Evolutionary conservation across 345 rosid species (phyloP), one percentile per base, ranked within the genome.

Genomic region (Dovyalis caffra): DNA sequence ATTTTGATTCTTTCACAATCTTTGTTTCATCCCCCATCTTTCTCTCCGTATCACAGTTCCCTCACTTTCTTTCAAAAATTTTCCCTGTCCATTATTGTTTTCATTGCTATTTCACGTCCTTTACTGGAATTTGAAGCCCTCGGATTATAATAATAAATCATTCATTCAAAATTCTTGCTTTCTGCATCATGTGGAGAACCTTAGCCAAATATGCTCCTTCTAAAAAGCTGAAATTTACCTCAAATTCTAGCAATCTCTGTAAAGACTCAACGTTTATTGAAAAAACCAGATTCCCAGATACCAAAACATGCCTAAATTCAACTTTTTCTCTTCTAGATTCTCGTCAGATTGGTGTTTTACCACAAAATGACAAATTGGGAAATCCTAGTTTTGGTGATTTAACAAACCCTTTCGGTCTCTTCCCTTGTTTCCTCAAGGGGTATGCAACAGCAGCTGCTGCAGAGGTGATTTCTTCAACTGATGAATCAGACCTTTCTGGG

Each of bases 401-500:
- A 3, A 61, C 72, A 56, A 75, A 43, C 33, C 32, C 67, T 53
- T 66, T 76, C 29, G 76, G 74, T 6, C 35, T 70, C 68, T 70
- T 84, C 35, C 33, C 69, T 45, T 64, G 25, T 10, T 25, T 60
- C 62, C n/a, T 68, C 38, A 86, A 82, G 60, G 83, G 85, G 14
- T 86, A 83, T 66, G 95, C 88, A 0, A 83, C 87, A 45, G 84
- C 83, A 16, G 79, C 83, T 15, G 79, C 87, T 62, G 97, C 97
- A 1, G 85, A 91, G 81, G 90, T 88, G 15, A 68, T 88, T 68
- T 80, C 82, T 74, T 89, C 94, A 0, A 86, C 87, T 18, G 92
- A 85, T 8, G 97, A 94, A 66, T 90, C 91, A 47, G 93, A 92
- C 33, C 80, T 88, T 14, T 90, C 93, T 6, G 92, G 91, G 71